Base-by-base conservation (phyloP, 2,329 filamentous ascomycete species). In the Talaromyces rugulosus region DNA sequence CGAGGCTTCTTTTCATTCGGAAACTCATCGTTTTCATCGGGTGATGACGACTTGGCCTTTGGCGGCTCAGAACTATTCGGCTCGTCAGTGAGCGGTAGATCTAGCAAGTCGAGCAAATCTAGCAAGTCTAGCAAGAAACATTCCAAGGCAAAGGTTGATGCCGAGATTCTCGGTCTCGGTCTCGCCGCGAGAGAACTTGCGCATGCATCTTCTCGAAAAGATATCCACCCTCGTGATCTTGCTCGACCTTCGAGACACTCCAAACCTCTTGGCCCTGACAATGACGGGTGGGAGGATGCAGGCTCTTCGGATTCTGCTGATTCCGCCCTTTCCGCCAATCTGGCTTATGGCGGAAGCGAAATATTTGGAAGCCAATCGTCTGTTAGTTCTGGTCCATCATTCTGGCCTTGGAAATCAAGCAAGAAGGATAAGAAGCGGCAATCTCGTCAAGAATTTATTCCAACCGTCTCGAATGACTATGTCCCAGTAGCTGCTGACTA, bases 41-140 rank as follows among this genome's bases (percentile, higher is more conserved):
- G 89, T 60, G 86, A 89, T 72, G 85, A 83, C 23, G 88, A 91
- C 70, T 76, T 90, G 63, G 87, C 87, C 9, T 90, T 89, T 70
- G 87, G 88, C 69, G 87, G 88, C 9, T 81, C 77, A 60, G 87
- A 86, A 16, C 88, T 74, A 40, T 63, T 76, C 18, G 40, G 58
- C 6, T 58, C 59, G 28, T 59, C 54, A 16, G 53, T 63, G 53
- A 60, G 59, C 34, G 58, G 50, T 28, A 53, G 56, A 56, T 63
- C 63, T 30, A 63, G 61, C 51, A 60, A 69, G 58, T 61, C 62
- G 14, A 69, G 67, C 54, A 81, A 80, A 64, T 74, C 76, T 16
- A 69, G 66, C 56, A 61, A 57, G 44, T 61, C 60, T 16, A 70
- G 67, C 12, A 70, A 67, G 27, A 70, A 67, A 60, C 66, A 58